Conservation (phyloP, 257 asterid species). For the Salvia splendens region DNA sequence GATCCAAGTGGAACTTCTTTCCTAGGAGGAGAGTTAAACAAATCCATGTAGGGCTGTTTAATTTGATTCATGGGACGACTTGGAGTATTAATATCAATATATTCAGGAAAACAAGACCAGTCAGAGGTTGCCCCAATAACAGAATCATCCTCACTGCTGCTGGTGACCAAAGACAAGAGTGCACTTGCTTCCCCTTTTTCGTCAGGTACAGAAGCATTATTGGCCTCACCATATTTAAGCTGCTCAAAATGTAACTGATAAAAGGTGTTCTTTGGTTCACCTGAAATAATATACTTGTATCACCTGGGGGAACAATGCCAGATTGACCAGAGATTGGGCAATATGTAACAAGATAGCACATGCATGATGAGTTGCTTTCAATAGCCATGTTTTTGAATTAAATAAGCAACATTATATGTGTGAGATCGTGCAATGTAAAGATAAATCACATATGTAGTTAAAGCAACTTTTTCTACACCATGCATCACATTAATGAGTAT, state of each 20-base stretch:
- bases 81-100: slow-evolving; percentile 45
- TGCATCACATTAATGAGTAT: neutral
- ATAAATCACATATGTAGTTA: neutral
- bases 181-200: slow-evolving; percentile 58
- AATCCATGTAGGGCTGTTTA: slow-evolving; percentile 48
- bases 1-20: slow-evolving; percentile 72
- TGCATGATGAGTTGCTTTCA: slow-evolving; percentile 5
- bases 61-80: slow-evolving; percentile 39
- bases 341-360: slow-evolving; percentile 19
- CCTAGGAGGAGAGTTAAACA: slow-evolving; percentile 46
- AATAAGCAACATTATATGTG: neutral
- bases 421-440: neutral
- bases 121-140: slow-evolving; percentile 39
- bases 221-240: slow-evolving; percentile 32
- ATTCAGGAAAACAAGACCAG: slow-evolving; percentile 43
- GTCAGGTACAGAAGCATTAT: slow-evolving; percentile 37
- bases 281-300: slow-evolving; percentile 25
- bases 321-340: neutral
- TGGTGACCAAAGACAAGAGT: slow-evolving; percentile 56
- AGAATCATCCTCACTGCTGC: slow-evolving; percentile 65
- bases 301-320: slow-evolving; percentile 3
- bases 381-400: neutral
- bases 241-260: slow-evolving; percentile 32
- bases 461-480: slow-evolving; percentile 8
- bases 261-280: slow-evolving; percentile 32